Evolutionary conservation across 2,329 filamentous ascomycete genomes (phyloP).

Genomic region (Trichophyton benhamiae): DNA sequence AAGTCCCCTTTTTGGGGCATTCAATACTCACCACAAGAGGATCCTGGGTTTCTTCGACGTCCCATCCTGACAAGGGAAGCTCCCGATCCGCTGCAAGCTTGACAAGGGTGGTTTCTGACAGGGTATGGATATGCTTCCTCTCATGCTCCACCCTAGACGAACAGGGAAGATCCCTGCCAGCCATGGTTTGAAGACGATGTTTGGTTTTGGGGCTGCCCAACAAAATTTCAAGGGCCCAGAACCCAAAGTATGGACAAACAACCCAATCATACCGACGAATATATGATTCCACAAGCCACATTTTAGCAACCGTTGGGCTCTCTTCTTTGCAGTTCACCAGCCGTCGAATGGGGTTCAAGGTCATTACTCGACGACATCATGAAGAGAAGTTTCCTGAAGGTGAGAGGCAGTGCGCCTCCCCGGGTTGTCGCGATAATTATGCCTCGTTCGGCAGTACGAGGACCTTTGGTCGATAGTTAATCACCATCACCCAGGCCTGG

Average conservation of each 20-base stretch:
- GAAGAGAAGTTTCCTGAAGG: not conserved
- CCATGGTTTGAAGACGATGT: not conserved
- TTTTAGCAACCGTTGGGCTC: not conserved
- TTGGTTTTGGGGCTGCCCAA: slow-evolving; percentile 2
- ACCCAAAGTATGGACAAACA: not conserved
- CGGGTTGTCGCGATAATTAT: not conserved
- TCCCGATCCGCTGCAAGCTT: not conserved
- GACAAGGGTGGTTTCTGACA: not conserved
- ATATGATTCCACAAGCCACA: not conserved
- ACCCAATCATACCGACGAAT: not conserved
- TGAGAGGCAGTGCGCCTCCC: not conserved
- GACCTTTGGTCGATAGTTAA: not conserved
- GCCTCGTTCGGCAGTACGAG: slow-evolving; percentile 3
- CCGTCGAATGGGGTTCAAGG: not conserved
- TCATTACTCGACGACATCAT: not conserved
- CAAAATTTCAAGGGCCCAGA: slow-evolving; percentile 1
- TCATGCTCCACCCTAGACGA: not conserved
- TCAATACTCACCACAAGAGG: not conserved
- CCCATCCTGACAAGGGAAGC: not conserved
- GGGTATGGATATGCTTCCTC: slow-evolving; percentile 1
- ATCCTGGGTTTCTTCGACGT: not conserved
- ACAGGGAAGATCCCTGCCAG: not conserved
- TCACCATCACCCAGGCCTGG: not conserved
- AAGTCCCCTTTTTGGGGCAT: not conserved
- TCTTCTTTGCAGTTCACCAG: not conserved